These are phyloP conservation scores for Citrullus mucosospermus DNA, from an alignment of 306 rosid species.

Conservation along the genomic window DNA sequence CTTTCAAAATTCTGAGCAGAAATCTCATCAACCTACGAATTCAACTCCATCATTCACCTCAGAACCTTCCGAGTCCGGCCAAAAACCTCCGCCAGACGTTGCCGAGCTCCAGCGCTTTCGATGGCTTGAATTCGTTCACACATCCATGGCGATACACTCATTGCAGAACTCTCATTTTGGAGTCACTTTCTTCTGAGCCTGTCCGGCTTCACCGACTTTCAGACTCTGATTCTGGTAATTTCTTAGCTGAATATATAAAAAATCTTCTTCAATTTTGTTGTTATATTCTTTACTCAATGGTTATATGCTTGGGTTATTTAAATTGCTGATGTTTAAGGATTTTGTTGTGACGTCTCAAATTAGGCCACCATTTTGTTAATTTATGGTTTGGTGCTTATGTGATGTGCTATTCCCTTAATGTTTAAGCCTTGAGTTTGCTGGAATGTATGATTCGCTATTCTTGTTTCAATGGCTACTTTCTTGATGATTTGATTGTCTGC, in stretches of 20 bases:
- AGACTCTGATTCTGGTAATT: slow-evolving; percentile 51
- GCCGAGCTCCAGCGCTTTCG: slow-evolving; percentile 9
- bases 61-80: not conserved
- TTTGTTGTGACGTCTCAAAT: not conserved
- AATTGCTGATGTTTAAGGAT: not conserved
- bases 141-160: slow-evolving; percentile 26
- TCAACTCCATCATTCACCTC: slow-evolving; percentile 11
- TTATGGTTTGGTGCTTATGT: not conserved
- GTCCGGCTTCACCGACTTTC: slow-evolving; percentile 50
- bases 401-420: not conserved
- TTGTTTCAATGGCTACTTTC: not conserved
- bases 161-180: slow-evolving; percentile 48
- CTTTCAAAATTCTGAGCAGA: slow-evolving; percentile 22
- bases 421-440: not conserved
- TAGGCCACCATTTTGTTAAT: not conserved
- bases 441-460: not conserved
- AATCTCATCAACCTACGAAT: slow-evolving; percentile 10
- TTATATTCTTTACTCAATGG: not conserved
- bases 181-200: slow-evolving; percentile 32
- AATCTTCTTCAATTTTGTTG: not conserved
- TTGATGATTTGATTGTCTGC: not conserved
- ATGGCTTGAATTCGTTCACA: slow-evolving; percentile 1
- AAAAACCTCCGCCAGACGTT: not conserved
- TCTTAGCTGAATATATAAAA: not conserved
- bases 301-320: not conserved